These are phyloP conservation scores for Myochromella boudieri DNA, from an alignment of 768 basidiomycete species.

Conservation along the genomic window DNA sequence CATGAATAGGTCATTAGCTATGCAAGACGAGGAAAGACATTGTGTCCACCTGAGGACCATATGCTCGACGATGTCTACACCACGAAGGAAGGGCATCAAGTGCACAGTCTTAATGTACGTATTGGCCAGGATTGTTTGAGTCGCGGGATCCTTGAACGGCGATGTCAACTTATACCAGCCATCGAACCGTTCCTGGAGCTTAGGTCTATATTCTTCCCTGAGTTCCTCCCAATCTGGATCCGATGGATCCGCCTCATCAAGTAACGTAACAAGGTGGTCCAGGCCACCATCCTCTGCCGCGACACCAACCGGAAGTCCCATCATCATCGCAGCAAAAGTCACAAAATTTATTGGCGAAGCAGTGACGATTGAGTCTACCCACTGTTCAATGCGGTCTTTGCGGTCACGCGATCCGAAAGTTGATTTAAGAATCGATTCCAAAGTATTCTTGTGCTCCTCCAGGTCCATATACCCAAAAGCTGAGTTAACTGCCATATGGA, in stretches of 20 bases:
- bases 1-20: not conserved
- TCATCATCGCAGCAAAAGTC: conserved; percentile 65
- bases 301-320: conserved; percentile 32
- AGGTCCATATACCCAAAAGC: conserved; percentile 50
- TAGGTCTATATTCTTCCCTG: conserved; percentile 59
- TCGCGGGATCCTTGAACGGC: conserved; percentile 36
- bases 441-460: conserved; percentile 35
- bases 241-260: conserved; percentile 51
- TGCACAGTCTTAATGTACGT: conserved; percentile 45
- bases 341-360: conserved; percentile 46
- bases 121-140: conserved; percentile 28
- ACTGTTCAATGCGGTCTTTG: conserved; percentile 45
- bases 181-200: conserved; percentile 54
- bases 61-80: conserved; percentile 51
- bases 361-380: conserved; percentile 50
- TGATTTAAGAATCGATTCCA: conserved; percentile 46
- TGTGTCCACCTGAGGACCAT: conserved; percentile 58
- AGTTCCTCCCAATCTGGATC: conserved; percentile 62
- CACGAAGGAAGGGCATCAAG: conserved; percentile 58
- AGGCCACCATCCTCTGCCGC: conserved; percentile 35
- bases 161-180: conserved; percentile 50
- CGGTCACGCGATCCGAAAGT: conserved; percentile 37
- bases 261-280: conserved; percentile 50
- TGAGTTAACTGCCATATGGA: conserved; percentile 41
- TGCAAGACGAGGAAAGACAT: conserved; percentile 16